Conservation (phyloP, 1,284 basidiomycete genomes). For the Irpex sp. region DNA sequence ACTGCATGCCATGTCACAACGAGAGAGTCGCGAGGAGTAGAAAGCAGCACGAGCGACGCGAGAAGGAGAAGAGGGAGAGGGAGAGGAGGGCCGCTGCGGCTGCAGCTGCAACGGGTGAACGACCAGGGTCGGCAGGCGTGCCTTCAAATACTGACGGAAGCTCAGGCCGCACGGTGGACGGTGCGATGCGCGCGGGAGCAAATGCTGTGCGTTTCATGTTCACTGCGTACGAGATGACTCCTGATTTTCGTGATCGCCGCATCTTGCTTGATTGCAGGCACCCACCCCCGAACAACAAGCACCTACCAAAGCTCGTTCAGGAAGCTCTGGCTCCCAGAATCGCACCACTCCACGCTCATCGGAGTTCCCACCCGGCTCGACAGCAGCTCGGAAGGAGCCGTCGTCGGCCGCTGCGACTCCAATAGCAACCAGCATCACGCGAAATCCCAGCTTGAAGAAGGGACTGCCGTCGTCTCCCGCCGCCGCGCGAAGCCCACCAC, state of each 20-base stretch:
- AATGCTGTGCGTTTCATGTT: not conserved
- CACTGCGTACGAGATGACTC: not conserved
- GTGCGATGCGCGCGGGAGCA: not conserved
- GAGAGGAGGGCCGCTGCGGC: constrained; percentile 14
- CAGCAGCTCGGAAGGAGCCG: not conserved
- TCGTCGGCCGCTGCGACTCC: not conserved
- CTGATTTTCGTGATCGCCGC: not conserved
- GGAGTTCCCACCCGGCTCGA: constrained; percentile 1
- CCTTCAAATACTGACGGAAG: constrained; percentile 18
- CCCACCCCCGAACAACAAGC: not conserved
- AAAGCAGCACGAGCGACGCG: constrained; percentile 84
- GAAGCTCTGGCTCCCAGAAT: not conserved
- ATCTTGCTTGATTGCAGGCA: not conserved
- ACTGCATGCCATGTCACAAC: constrained; percentile 98
- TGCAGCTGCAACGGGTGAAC: constrained; percentile 23
- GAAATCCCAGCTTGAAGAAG: not conserved
- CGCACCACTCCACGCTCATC: constrained; percentile 4
- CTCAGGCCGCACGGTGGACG: not conserved
- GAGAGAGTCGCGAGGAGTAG: constrained; percentile 91
- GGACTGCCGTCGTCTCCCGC: not conserved
- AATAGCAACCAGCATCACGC: not conserved
- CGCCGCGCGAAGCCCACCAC: not conserved
- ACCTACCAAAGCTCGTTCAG: not conserved
- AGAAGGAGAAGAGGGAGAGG: constrained; percentile 55
- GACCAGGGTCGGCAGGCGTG: constrained; percentile 40